Evolutionary conservation across 2,329 filamentous ascomycete species (phyloP), one percentile per base, ranked within the genome.

Genomic region (Monosporascus sp.): DNA sequence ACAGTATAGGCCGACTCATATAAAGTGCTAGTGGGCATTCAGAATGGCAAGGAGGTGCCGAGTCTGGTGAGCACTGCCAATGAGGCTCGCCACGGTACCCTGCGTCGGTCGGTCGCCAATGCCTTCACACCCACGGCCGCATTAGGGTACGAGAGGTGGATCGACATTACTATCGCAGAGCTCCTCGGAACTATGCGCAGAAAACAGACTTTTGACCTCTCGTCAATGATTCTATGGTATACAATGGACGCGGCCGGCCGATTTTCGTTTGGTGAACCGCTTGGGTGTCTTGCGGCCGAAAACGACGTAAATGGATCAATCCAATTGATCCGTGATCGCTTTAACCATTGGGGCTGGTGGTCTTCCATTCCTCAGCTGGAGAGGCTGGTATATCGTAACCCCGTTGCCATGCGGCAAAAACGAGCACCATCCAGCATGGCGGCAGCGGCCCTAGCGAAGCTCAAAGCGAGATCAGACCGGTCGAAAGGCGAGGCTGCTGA

Each of bases 271-370:
- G 56, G 60, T 16, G 55, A 56, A 22, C 52, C 62, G 2, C 48
- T 66, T 4, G 61, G 62, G 14, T 65, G 60, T 26, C 53, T 66
- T 3, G 52, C 52, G 19, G 52, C 54, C 1, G 60, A 64, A 38
- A 52, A 26, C 5, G 62, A 65, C 20, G 59, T 60, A 1, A 56
- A 51, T 1, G 62, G 56, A 14, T 58, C 60, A 4, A 61, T 66
- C 31, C 52, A 64, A 41, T 16, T 61, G 27, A 57, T 62, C n/a
- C 58, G 60, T 19, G 56, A 64, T 17, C 64, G 60, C 5, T 59
- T 64, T 46, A 52, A 50, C 7, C 61, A 66, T 38, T 66, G 61
- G 61, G 56, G 56, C 5, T 52, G 55, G 48, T 65, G 62, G 63
- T 56, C 56, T 5, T 61, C 62, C 17, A 27, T 61, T 3, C 60